Evolutionary conservation across 108 stramenopile genomes (phyloP).

Genomic region (Nitzschia sp.): DNA sequence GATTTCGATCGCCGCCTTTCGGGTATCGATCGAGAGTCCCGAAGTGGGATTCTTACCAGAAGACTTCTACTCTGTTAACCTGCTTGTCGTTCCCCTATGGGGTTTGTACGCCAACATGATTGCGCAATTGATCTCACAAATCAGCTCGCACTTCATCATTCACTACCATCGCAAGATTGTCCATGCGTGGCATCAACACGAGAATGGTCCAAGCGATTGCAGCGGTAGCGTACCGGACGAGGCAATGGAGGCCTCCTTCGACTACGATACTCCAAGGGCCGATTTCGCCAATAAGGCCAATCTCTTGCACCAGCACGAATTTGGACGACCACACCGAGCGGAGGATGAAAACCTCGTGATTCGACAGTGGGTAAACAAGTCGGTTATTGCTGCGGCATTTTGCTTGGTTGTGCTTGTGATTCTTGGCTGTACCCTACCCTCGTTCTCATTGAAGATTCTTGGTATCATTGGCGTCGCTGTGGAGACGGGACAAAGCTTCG

Average conservation of each 20-base stretch:
- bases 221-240: neutral
- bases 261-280: too few species aligned
- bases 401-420: slow-evolving; percentile 48
- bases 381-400: slow-evolving; percentile 29
- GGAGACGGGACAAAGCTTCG: slow-evolving; percentile 70
- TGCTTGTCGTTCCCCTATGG: slow-evolving; percentile 80
- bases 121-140: slow-evolving; percentile 74
- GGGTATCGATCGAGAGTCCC: slow-evolving; percentile 70
- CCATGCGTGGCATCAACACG: neutral
- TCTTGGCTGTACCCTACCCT: slow-evolving; percentile 56
- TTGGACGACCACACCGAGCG: slow-evolving; percentile 45
- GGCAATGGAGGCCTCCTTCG: neutral
- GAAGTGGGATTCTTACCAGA: slow-evolving; percentile 62
- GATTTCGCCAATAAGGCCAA: neutral
- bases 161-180: slow-evolving; percentile 73
- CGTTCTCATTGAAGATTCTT: slow-evolving; percentile 65
- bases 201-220: neutral
- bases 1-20: slow-evolving; percentile 67
- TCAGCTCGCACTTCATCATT: slow-evolving; percentile 80
- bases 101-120: slow-evolving; percentile 84
- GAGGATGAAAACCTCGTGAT: slow-evolving; percentile 37
- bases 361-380: slow-evolving; percentile 39
- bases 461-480: slow-evolving; percentile 77
- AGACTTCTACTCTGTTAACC: slow-evolving; percentile 64
- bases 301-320: slow-evolving; percentile 26